phyloP scores from a whole-genome alignment of 1,139 yeast genomes.

The Geotrichum europaeum region DNA sequence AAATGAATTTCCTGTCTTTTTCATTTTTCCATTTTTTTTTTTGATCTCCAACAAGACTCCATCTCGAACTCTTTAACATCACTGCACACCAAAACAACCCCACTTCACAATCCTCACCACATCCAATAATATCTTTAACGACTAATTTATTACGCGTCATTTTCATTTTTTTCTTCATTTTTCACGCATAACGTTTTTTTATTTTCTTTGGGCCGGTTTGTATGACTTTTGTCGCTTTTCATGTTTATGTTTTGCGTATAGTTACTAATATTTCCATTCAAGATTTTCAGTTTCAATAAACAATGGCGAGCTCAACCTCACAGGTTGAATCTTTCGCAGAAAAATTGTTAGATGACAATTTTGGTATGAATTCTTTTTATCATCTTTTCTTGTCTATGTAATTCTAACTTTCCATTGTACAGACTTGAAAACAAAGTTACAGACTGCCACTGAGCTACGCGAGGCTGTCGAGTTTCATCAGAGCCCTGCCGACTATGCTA shows the following conservation, averaged over 20 bases:
- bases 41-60: background rate
- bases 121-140: background rate
- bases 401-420: slow-evolving; percentile 17
- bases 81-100: background rate
- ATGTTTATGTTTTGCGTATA: background rate
- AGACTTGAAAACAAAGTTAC: slow-evolving; percentile 56
- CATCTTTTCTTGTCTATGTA: background rate
- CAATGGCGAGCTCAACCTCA: slow-evolving; percentile 16
- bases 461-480: slow-evolving; percentile 82
- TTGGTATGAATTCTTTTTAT: slow-evolving; percentile 18
- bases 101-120: background rate
- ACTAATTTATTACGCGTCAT: background rate
- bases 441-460: slow-evolving; percentile 71
- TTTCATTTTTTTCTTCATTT: background rate
- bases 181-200: background rate
- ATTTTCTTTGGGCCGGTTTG: background rate
- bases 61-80: background rate
- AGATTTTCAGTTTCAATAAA: background rate
- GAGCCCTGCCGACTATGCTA: slow-evolving; percentile 70
- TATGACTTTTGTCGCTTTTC: background rate
- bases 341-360: slow-evolving; percentile 20
- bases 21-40: background rate
- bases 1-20: background rate
- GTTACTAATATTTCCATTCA: background rate
- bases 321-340: slow-evolving; percentile 21